phyloP scores from a whole-genome alignment of 345 rosid species.

The Noccaea caerulescens region DNA sequence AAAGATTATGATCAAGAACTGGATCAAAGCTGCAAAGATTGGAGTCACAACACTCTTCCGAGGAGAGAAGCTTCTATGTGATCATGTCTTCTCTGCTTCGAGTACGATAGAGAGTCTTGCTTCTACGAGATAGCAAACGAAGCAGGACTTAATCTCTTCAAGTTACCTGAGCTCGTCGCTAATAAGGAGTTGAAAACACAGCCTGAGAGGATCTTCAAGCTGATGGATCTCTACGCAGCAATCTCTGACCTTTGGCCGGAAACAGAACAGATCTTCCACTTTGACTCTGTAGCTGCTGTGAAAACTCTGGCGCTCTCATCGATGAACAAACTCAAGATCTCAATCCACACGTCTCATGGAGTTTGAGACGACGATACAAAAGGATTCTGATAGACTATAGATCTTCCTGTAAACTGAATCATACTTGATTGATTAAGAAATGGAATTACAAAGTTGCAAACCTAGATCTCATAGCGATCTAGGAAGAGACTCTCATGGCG shows the following conservation, averaged over 20 bases:
- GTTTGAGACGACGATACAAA: constrained; percentile 56
- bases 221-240: constrained; percentile 70
- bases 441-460: too few relatives aligned
- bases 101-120: constrained; percentile 58
- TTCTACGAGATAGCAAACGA: constrained; percentile 64
- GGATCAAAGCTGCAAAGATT: constrained; percentile 66
- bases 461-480: too few relatives aligned
- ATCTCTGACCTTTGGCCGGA: constrained; percentile 66
- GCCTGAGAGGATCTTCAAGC: constrained; percentile 57
- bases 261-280: constrained; percentile 60
- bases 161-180: constrained; percentile 62
- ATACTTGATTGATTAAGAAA: too few relatives aligned
- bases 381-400: too few relatives aligned
- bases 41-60: constrained; percentile 63
- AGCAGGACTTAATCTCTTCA: constrained; percentile 63
- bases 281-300: constrained; percentile 58
- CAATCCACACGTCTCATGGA: constrained; percentile 48
- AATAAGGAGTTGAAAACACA: constrained; percentile 49
- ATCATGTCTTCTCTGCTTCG: constrained; percentile 66
- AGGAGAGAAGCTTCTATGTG: constrained; percentile 71
- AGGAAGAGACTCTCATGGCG: too few relatives aligned
- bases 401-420: too few relatives aligned
- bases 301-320: constrained; percentile 55
- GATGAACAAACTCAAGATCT: constrained; percentile 54
- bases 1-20: constrained; percentile 51